phyloP scores from a whole-genome alignment of 352 stramenopile genomes.

The Phytophthora cajani region DNA sequence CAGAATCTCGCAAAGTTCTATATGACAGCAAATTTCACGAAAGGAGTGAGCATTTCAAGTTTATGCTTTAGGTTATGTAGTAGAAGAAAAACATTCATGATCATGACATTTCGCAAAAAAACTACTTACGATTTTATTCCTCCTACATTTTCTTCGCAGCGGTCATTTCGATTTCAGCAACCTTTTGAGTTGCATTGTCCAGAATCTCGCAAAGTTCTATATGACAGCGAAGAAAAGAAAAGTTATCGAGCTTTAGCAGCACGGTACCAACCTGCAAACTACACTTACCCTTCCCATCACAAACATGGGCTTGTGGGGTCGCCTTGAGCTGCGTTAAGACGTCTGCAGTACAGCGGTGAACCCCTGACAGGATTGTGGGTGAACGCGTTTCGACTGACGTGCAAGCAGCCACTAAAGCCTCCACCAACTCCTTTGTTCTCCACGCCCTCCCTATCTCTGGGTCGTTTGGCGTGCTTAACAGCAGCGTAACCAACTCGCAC shows the following conservation, averaged over 20 bases:
- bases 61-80: no score
- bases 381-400: conserved; percentile 10
- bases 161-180: background rate
- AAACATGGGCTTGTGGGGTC: background rate
- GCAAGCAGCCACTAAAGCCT: conserved; percentile 18
- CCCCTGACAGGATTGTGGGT: background rate
- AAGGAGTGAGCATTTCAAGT: no score
- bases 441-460: conserved; percentile 6
- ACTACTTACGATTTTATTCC: no score
- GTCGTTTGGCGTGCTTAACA: conserved; percentile 17
- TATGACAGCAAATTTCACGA: background rate
- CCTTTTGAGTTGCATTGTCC: background rate
- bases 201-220: background rate
- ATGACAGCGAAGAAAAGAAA: background rate
- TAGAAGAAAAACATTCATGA: no score
- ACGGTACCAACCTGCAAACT: background rate
- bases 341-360: background rate
- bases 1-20: background rate
- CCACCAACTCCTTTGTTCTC: conserved; percentile 19
- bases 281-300: background rate
- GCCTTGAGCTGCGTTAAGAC: background rate
- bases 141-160: no score
- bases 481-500: conserved; percentile 31
- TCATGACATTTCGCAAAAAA: no score
- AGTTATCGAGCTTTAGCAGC: background rate